These are phyloP conservation scores for Sugiyamaella pinicola DNA, from an alignment of 1,139 yeast species.

Conservation along the genomic window DNA sequence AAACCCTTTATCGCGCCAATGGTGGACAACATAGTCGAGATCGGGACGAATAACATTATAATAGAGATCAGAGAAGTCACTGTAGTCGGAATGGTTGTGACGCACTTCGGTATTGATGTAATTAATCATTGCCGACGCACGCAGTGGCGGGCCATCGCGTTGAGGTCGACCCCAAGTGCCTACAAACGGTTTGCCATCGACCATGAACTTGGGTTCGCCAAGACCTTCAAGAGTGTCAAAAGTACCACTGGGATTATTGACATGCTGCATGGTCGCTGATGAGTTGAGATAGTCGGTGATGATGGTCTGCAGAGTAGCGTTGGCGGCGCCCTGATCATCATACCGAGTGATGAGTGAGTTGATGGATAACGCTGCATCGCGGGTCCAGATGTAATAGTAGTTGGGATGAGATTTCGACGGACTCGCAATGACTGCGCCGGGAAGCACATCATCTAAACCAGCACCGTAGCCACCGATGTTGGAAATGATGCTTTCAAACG, in stretches of 20 bases:
- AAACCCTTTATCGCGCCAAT: constrained; percentile 70
- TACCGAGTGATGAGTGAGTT: constrained; percentile 61
- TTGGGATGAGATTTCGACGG: constrained; percentile 71
- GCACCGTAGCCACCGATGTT: constrained; percentile 62
- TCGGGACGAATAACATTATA: constrained; percentile 65
- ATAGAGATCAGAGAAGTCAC: constrained; percentile 29
- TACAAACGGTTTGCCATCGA: constrained; percentile 62
- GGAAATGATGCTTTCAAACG: constrained; percentile 57
- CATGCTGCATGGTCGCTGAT: constrained; percentile 61
- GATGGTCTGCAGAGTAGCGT: constrained; percentile 39
- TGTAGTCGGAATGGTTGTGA: constrained; percentile 34
- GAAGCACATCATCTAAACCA: constrained; percentile 47
- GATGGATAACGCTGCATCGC: constrained; percentile 86
- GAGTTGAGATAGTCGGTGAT: constrained; percentile 66
- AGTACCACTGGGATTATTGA: constrained; percentile 67
- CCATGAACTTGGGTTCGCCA: constrained; percentile 87
- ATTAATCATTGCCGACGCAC: constrained; percentile 65
- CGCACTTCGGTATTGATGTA: constrained; percentile 53
- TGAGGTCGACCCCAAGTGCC: constrained; percentile 94
- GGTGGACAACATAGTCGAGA: constrained; percentile 59
- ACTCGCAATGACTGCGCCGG: constrained; percentile 82
- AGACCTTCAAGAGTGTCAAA: constrained; percentile 57
- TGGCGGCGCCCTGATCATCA: constrained; percentile 44
- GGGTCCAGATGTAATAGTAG: constrained; percentile 77
- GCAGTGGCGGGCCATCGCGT: constrained; percentile 89